A percentile compares a stretch with the other conserved stretches of the same genome.
These are phyloP conservation scores for Mycena sp. DNA, from an alignment of 1,284 basidiomycete species.

Conservation along the genomic window DNA sequence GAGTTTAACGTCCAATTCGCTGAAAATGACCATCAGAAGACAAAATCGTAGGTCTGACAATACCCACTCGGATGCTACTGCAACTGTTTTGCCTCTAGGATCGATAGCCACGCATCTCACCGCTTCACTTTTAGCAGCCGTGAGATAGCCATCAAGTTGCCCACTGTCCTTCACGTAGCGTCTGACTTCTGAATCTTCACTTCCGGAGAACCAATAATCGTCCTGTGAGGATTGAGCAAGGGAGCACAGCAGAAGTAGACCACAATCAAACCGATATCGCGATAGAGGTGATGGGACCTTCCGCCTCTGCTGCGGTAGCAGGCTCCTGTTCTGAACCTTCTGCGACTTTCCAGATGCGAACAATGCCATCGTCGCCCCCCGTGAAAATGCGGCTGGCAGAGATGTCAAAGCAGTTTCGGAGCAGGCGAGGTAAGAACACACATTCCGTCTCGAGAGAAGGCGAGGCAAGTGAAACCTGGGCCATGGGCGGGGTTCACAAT, in stretches of 20 bases:
- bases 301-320: constrained; percentile 78
- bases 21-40: constrained; percentile 41
- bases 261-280: constrained; percentile 59
- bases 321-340: constrained; percentile 76
- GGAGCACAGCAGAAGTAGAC: constrained; percentile 4
- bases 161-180: constrained; percentile 71
- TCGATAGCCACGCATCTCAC: constrained; percentile 87
- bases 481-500: constrained; percentile 38
- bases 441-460: constrained; percentile 57
- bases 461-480: constrained; percentile 51
- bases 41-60: constrained; percentile 3
- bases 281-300: constrained; percentile 78
- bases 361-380: constrained; percentile 81
- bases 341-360: constrained; percentile 82
- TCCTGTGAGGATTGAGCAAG: constrained; percentile 50
- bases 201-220: constrained; percentile 78
- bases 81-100: constrained; percentile 77
- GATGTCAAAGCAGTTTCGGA: neutral
- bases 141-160: constrained; percentile 73
- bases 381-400: constrained; percentile 73
- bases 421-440: constrained; percentile 35
- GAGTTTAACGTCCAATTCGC: constrained; percentile 86
- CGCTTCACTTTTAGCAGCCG: constrained; percentile 55
- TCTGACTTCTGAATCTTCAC: constrained; percentile 77
- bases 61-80: constrained; percentile 87